phyloP scores from a whole-genome alignment of 306 rosid species.

The Ormosia semicastrata region DNA sequence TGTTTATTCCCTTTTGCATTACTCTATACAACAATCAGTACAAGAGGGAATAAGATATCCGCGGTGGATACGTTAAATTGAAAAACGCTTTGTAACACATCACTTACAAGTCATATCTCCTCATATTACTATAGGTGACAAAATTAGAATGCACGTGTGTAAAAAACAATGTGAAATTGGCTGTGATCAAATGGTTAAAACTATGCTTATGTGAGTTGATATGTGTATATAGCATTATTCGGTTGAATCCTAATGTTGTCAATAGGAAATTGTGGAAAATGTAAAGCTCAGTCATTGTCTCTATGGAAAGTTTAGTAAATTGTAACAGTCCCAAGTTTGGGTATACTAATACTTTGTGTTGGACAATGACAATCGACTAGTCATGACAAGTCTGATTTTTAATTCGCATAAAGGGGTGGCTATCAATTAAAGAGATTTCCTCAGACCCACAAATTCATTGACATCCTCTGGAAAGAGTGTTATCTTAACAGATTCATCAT shows the following conservation, averaged over 20 bases:
- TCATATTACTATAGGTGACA: too few relatives aligned
- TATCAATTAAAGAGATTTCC: conserved; percentile 9
- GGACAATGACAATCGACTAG: neutral
- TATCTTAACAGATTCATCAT: neutral
- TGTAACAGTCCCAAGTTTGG: neutral
- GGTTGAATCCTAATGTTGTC: conserved; percentile 18
- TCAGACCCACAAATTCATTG: neutral
- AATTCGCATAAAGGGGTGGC: conserved; percentile 9
- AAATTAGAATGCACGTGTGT: too few relatives aligned
- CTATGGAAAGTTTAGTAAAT: conserved; percentile 30
- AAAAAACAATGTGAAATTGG: too few relatives aligned
- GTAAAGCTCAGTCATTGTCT: conserved; percentile 38
- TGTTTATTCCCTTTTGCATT: conserved; percentile 13
- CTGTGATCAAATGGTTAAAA: too few relatives aligned
- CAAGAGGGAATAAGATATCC: neutral
- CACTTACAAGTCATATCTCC: too few relatives aligned
- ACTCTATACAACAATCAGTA: neutral
- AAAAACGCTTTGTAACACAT: too few relatives aligned
- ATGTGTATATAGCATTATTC: too few relatives aligned
- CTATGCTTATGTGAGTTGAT: too few relatives aligned
- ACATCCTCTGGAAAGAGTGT: neutral
- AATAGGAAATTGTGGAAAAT: conserved; percentile 25
- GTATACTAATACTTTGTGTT: neutral
- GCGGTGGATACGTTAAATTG: neutral
- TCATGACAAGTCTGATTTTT: neutral